These are phyloP conservation scores for Torulaspora microellipsoides DNA, from an alignment of 805 yeast species.

Conservation along the genomic window DNA sequence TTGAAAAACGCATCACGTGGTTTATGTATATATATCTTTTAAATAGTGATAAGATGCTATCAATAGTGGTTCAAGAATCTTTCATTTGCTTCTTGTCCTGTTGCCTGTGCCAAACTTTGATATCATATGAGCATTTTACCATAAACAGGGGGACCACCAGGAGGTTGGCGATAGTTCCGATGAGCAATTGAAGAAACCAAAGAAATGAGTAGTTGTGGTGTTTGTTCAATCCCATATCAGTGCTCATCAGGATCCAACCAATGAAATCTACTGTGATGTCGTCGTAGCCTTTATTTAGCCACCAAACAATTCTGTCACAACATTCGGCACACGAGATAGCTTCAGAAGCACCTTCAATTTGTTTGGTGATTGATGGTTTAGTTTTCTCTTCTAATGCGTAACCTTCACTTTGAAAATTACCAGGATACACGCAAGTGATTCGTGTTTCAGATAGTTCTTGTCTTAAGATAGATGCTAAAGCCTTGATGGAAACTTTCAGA, in stretches of 20 bases:
- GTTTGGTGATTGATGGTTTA: constrained; percentile 77
- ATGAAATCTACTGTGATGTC: constrained; percentile 76
- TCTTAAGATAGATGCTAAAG: constrained; percentile 70
- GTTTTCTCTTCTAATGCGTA: constrained; percentile 72
- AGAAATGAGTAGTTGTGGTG: constrained; percentile 41
- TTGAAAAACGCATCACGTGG: too few species aligned
- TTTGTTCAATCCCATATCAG: constrained; percentile 67
- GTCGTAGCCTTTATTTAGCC: constrained; percentile 60
- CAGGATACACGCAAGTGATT: constrained; percentile 77
- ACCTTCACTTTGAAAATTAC: constrained; percentile 89
- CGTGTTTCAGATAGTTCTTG: constrained; percentile 72
- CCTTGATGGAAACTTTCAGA: constrained; percentile 71
- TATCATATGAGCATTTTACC: constrained; percentile 47
- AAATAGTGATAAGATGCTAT: too few species aligned
- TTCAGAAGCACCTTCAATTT: constrained; percentile 78
- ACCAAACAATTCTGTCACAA: constrained; percentile 52
- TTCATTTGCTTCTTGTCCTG: constrained; percentile 9
- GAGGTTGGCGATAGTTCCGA: constrained; percentile 48
- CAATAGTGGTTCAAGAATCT: too few species aligned
- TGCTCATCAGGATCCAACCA: constrained; percentile 73
- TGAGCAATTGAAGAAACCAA: constrained; percentile 46
- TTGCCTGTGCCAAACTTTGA: constrained; percentile 45
- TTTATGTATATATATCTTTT: too few species aligned
- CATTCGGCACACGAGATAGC: constrained; percentile 67
- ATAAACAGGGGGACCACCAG: constrained; percentile 55